Evolutionary conservation across 2,329 filamentous ascomycete species (phyloP).

Genomic region (Colletotrichum cuscutae): DNA sequence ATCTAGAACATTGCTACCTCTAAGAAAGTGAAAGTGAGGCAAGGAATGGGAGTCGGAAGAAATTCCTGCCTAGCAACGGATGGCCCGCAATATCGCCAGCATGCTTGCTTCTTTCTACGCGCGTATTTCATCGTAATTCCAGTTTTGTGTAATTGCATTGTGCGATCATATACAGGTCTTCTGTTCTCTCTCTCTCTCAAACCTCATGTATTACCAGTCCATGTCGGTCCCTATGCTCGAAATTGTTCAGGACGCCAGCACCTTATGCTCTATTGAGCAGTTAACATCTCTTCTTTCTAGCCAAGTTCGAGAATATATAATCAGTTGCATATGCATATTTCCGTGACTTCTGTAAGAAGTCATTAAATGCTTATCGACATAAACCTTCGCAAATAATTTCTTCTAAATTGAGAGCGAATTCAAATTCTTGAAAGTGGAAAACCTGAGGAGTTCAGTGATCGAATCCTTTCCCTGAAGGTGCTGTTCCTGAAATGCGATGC

Average conservation of each 20-base stretch:
- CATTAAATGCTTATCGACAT: too few species aligned
- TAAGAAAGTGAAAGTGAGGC: not conserved
- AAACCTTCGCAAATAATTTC: too few species aligned
- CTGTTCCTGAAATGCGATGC: not conserved
- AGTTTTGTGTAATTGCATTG: not conserved
- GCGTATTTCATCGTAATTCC: not conserved
- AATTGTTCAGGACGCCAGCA: not conserved
- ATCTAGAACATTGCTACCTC: slow-evolving; percentile 9
- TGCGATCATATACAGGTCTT: not conserved
- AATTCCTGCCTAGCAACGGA: not conserved
- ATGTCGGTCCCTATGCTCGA: not conserved
- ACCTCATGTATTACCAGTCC: not conserved
- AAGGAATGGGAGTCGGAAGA: not conserved
- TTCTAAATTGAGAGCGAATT: not conserved
- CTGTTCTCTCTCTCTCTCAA: not conserved
- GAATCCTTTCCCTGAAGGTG: not conserved
- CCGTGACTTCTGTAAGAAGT: not conserved
- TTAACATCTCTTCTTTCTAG: not conserved
- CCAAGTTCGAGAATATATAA: not conserved
- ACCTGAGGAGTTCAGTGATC: not conserved
- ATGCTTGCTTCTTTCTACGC: not conserved
- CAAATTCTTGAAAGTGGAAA: not conserved
- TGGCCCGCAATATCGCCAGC: not conserved
- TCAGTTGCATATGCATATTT: not conserved
- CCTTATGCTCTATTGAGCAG: not conserved